Conservation (phyloP, 805 yeast species). For the Candida nanaspora region DNA sequence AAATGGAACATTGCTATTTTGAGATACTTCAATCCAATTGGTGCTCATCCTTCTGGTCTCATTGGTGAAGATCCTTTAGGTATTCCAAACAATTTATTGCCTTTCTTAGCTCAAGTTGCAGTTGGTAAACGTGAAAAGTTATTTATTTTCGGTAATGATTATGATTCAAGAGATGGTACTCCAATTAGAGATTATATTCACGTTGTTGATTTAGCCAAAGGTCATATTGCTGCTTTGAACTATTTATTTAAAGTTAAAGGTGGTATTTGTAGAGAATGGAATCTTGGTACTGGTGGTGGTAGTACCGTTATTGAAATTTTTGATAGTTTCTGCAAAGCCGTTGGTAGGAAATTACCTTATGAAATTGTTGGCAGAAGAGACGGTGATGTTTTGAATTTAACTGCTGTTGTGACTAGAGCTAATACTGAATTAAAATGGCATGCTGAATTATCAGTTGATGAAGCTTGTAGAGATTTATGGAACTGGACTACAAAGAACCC, state of each 20-base stretch:
- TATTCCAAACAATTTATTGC: slow-evolving; percentile 68
- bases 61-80: slow-evolving; percentile 81
- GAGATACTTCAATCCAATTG: slow-evolving; percentile 79
- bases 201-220: slow-evolving; percentile 72
- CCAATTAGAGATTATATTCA: slow-evolving; percentile 80
- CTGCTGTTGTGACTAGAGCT: slow-evolving; percentile 61
- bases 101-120: slow-evolving; percentile 73
- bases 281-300: slow-evolving; percentile 78
- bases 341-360: slow-evolving; percentile 56
- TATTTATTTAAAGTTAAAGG: slow-evolving; percentile 32
- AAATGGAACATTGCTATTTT: slow-evolving; percentile 54
- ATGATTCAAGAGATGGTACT: slow-evolving; percentile 67
- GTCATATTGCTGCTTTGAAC: slow-evolving; percentile 65
- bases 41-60: slow-evolving; percentile 77
- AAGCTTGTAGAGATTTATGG: slow-evolving; percentile 72
- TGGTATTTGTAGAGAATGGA: slow-evolving; percentile 71
- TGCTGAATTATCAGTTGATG: slow-evolving; percentile 46
- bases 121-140: slow-evolving; percentile 61
- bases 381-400: slow-evolving; percentile 72
- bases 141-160: slow-evolving; percentile 66
- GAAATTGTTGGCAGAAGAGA: slow-evolving; percentile 60
- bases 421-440: slow-evolving; percentile 59
- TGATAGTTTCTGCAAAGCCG: slow-evolving; percentile 55
- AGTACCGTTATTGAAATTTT: slow-evolving; percentile 69
- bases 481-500: slow-evolving; percentile 69